A percentile compares a stretch with the other conserved stretches of the same genome.
Evolutionary conservation across 805 yeast species (phyloP).

Genomic region (Ogataea dorogensis): DNA sequence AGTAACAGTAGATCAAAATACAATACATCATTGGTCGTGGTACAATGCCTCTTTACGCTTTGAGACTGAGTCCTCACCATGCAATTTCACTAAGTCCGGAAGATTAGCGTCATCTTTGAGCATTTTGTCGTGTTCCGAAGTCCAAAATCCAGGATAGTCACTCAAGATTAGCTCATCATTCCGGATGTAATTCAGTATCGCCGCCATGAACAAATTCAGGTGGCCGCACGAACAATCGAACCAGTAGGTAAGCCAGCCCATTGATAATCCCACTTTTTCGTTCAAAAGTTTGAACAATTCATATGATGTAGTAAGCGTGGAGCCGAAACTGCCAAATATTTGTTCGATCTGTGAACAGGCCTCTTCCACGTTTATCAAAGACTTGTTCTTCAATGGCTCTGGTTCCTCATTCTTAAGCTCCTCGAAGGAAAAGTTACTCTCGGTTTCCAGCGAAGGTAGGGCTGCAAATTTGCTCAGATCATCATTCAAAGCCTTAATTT

Average conservation of each 20-base stretch:
- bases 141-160: constrained; percentile 33
- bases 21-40: constrained; percentile 13
- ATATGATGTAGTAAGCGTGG: constrained; percentile 26
- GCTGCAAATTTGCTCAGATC: constrained; percentile 21
- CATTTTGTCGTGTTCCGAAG: constrained; percentile 32
- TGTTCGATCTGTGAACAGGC: constrained; percentile 25
- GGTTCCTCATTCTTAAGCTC: constrained; percentile 30
- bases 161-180: constrained; percentile 30
- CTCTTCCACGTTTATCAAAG: constrained; percentile 21
- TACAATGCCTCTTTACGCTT: constrained; percentile 33
- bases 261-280: constrained; percentile 30
- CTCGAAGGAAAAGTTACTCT: constrained; percentile 22
- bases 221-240: constrained; percentile 36
- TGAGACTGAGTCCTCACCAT: constrained; percentile 32
- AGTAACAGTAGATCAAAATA: not conserved
- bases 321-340: constrained; percentile 27
- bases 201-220: constrained; percentile 30
- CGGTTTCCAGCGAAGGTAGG: constrained; percentile 17
- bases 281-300: constrained; percentile 30
- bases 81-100: constrained; percentile 27
- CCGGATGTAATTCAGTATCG: constrained; percentile 29
- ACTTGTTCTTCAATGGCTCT: constrained; percentile 30
- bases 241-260: constrained; percentile 35
- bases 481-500: constrained; percentile 29
- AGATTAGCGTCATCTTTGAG: constrained; percentile 25